phyloP scores from a whole-genome alignment of 129 eudicot genomes.

The Ambrosia artemisiifolia region DNA sequence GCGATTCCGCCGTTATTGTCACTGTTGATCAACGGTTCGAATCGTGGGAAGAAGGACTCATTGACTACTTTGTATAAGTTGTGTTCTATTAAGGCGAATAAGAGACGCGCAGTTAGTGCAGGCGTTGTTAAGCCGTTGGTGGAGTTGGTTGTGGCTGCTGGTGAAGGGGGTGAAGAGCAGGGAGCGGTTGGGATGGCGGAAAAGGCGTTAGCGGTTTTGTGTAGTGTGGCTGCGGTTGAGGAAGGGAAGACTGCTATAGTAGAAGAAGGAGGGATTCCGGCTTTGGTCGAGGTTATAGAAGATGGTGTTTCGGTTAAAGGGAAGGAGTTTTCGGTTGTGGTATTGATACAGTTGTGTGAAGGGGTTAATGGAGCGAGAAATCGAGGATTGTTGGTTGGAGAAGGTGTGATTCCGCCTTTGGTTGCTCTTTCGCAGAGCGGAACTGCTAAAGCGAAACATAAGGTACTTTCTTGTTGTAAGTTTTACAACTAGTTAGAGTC shows the following conservation, averaged over 20 bases:
- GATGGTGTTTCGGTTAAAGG: conserved; percentile 66
- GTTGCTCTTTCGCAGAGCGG: conserved; percentile 87
- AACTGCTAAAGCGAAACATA: conserved; percentile 78
- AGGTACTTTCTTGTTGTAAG: conserved; percentile 39
- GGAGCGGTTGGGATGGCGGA: conserved; percentile 77
- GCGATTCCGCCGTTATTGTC: conserved; percentile 86
- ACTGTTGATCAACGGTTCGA: conserved; percentile 57
- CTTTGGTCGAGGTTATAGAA: conserved; percentile 75
- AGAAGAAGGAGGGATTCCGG: conserved; percentile 72
- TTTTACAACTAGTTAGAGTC: background rate
- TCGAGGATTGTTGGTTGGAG: conserved; percentile 77
- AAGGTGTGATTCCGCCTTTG: conserved; percentile 90
- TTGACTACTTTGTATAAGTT: conserved; percentile 82
- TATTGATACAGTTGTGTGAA: conserved; percentile 55
- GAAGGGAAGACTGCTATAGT: conserved; percentile 60
- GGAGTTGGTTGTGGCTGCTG: conserved; percentile 51
- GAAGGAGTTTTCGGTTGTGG: conserved; percentile 80
- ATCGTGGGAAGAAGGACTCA: conserved; percentile 85
- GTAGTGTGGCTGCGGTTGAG: conserved; percentile 61
- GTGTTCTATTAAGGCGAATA: conserved; percentile 68
- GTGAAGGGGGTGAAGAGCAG: conserved; percentile 43
- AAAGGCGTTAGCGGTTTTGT: conserved; percentile 85
- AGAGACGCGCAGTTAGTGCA: conserved; percentile 76
- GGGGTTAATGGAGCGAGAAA: conserved; percentile 46
- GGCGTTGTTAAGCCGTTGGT: conserved; percentile 89